A percentile compares a stretch with the other conserved stretches of the same genome.
These are phyloP conservation scores for Lasiodiplodia citricola DNA, from an alignment of 2,329 filamentous ascomycete genomes.

Conservation along the genomic window DNA sequence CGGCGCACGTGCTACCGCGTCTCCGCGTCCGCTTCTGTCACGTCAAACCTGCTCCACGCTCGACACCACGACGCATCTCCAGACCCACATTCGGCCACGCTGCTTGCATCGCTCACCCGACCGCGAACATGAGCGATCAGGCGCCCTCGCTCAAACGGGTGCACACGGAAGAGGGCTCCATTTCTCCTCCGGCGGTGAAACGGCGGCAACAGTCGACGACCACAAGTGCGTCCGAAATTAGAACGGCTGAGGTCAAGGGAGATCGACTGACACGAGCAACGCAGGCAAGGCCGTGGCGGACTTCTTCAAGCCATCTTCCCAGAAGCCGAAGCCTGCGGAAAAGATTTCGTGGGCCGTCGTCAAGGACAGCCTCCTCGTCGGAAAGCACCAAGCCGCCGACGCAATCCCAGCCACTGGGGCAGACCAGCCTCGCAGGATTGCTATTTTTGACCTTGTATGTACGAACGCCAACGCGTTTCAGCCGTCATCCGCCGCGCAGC, in stretches of 20 bases:
- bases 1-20: constrained; percentile 42
- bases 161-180: constrained; percentile 47
- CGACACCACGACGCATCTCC: neutral
- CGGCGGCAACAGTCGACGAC: constrained; percentile 60
- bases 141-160: constrained; percentile 40
- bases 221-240: constrained; percentile 51
- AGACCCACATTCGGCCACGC: neutral
- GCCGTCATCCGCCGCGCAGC: constrained; percentile 1
- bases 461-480: constrained; percentile 18
- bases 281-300: constrained; percentile 73
- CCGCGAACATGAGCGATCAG: constrained; percentile 20
- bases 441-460: constrained; percentile 48
- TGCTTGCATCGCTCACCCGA: neutral
- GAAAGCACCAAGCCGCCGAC: constrained; percentile 63
- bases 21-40: constrained; percentile 31
- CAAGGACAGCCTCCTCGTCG: constrained; percentile 76
- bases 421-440: constrained; percentile 36
- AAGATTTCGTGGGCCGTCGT: constrained; percentile 71
- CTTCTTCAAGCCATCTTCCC: constrained; percentile 86
- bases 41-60: constrained; percentile 5
- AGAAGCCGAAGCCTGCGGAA: constrained; percentile 87
- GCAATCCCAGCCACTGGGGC: constrained; percentile 28
- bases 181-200: constrained; percentile 64
- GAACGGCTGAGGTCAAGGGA: neutral
- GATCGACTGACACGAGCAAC: constrained; percentile 15